phyloP scores from a whole-genome alignment of 768 basidiomycete genomes.

The Brasilioporus rufonigricans region DNA sequence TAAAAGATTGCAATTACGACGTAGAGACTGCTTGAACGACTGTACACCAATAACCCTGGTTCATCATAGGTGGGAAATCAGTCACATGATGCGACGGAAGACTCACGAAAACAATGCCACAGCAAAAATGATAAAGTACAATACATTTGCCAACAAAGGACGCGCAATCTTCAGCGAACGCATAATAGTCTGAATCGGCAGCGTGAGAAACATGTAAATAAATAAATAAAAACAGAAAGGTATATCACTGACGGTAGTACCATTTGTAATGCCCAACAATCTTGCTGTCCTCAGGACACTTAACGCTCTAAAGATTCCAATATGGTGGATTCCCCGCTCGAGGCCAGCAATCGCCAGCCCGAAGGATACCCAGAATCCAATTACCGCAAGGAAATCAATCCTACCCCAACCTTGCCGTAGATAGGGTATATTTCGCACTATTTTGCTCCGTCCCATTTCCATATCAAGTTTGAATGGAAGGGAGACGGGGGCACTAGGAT shows the following conservation, averaged over 20 bases:
- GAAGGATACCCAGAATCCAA: slow-evolving; percentile 87
- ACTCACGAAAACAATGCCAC: slow-evolving; percentile 83
- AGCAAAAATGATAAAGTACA: slow-evolving; percentile 90
- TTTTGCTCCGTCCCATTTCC: slow-evolving; percentile 51
- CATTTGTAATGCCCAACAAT: slow-evolving; percentile 82
- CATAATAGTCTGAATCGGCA: slow-evolving; percentile 66
- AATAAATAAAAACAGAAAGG: neutral
- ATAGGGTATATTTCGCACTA: slow-evolving; percentile 76
- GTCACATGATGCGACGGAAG: neutral
- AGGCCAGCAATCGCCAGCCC: slow-evolving; percentile 60
- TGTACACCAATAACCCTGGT: slow-evolving; percentile 86
- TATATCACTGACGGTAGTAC: slow-evolving; percentile 70
- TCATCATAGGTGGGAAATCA: neutral
- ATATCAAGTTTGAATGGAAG: slow-evolving; percentile 65
- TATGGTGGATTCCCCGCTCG: slow-evolving; percentile 67
- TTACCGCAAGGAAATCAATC: slow-evolving; percentile 83
- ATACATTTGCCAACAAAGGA: slow-evolving; percentile 85
- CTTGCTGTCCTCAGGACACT: slow-evolving; percentile 82
- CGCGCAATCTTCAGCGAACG: slow-evolving; percentile 87
- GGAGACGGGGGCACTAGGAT: slow-evolving; percentile 37
- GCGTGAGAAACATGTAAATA: slow-evolving; percentile 14
- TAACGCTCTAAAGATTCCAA: slow-evolving; percentile 86
- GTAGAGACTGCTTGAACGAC: slow-evolving; percentile 83
- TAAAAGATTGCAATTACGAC: slow-evolving; percentile 57
- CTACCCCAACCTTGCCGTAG: slow-evolving; percentile 91